These are phyloP conservation scores for Parastagonospora nodorum DNA, from an alignment of 2,329 filamentous ascomycete species.

Conservation along the genomic window DNA sequence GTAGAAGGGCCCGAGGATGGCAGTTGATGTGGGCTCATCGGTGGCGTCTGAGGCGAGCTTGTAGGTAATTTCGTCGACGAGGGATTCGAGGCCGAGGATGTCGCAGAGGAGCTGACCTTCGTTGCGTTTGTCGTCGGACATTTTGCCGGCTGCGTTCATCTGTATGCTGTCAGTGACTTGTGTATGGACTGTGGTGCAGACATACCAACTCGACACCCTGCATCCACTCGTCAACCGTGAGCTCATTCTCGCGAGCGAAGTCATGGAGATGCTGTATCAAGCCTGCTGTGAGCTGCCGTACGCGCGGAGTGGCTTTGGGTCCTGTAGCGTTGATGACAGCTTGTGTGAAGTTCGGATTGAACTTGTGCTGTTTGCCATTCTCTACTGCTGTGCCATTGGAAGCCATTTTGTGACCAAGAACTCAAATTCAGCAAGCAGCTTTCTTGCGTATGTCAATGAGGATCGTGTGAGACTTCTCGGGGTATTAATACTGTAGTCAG, in stretches of 20 bases:
- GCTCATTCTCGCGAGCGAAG: constrained; percentile 76
- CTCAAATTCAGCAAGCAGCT: not conserved
- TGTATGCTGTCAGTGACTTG: constrained; percentile 16
- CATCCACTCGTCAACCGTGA: constrained; percentile 80
- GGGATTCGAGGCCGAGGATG: constrained; percentile 62
- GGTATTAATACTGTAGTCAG: not conserved
- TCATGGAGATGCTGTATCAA: constrained; percentile 77
- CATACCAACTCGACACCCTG: constrained; percentile 70
- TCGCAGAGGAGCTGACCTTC: constrained; percentile 66
- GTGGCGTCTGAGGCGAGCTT: constrained; percentile 60
- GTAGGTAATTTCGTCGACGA: constrained; percentile 81
- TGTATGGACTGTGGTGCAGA: not conserved
- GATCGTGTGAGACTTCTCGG: too few species aligned
- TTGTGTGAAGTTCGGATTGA: constrained; percentile 77
- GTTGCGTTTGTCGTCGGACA: constrained; percentile 66
- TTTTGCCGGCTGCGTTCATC: constrained; percentile 67
- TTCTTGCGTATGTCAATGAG: too few species aligned
- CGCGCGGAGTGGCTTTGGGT: constrained; percentile 68
- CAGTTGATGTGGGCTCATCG: constrained; percentile 67
- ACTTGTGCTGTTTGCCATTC: constrained; percentile 48
- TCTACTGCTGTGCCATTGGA: constrained; percentile 21
- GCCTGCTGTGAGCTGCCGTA: constrained; percentile 65
- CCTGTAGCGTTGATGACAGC: constrained; percentile 75
- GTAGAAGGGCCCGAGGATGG: constrained; percentile 87
- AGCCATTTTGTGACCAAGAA: constrained; percentile 17